Base-by-base conservation (phyloP, 441 rosid genomes). In the Isatis lusitanica region DNA sequence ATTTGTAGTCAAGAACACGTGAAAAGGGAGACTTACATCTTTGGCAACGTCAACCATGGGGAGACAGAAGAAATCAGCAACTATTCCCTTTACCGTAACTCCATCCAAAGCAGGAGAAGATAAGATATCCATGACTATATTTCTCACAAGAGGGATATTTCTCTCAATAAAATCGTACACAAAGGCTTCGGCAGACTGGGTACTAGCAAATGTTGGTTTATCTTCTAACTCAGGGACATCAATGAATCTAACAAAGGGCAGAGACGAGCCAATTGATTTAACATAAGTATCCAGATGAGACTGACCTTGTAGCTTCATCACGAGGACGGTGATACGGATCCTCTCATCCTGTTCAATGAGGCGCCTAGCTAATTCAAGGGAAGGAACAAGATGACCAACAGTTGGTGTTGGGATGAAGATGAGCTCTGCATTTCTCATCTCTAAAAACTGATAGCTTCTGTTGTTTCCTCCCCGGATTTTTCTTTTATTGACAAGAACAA, bases 341-440 rank as follows among this genome's bases (percentile, higher is more conserved):
- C 67, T 47, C 57, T 44, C 74, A 77, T 88, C 80, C 0, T 44
- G 81, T 3, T 66, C 43, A 18, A 87, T 74, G 42, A 90, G 67
- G 51, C 69, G 74, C 51, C 74, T 82, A 0, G 88, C 83, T 9
- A 90, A 78, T 48, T 87, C 88, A 1, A 87, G 38, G 57, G 82
- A 65, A 1, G 88, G 79, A 28, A 79, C 79, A 21, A 83, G 38
- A 83, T 91, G 90, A 57, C 90, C 86, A 3, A 77, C 61, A 2
- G 73, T 77, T 0, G 91, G 87, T 3, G 66, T 39, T 35, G 91
- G 88, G n/a, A 86, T 33, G 63, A 86, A 83, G 38, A 89, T 78
- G 26, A 88, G 81, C 80, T 88, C 87, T 62, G 48, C 3, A 28
- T 68, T 75, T 28, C 69, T 61, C 78, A 68, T 75, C 16, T 59